phyloP scores from a whole-genome alignment of 2,329 filamentous ascomycete species.

The Ceratocystis variospora region DNA sequence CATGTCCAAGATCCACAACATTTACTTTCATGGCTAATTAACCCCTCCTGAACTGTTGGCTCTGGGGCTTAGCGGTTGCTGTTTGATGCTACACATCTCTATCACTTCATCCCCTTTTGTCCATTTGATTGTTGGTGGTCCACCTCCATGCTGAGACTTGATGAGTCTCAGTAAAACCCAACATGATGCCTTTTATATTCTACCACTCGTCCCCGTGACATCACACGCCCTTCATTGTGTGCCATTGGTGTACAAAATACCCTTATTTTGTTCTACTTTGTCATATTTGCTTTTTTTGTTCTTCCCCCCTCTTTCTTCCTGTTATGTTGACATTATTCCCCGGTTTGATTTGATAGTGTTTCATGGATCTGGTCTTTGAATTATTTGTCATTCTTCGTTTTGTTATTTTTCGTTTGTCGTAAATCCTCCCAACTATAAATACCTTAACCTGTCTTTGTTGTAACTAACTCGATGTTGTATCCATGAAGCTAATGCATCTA shows the following conservation, averaged over 20 bases:
- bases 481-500: not conserved
- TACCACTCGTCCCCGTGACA: not conserved
- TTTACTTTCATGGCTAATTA: too few species aligned
- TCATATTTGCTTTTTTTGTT: not conserved
- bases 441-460: not conserved
- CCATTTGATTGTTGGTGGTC: not conserved
- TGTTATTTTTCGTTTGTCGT: not conserved
- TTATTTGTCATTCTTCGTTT: not conserved
- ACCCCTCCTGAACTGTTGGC: not conserved
- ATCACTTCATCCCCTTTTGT: not conserved
- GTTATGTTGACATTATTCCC: not conserved
- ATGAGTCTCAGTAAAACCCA: not conserved
- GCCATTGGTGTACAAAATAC: not conserved
- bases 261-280: not conserved
- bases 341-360: not conserved
- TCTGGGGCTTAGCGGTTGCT: not conserved
- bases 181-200: not conserved
- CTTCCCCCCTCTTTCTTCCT: not conserved
- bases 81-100: not conserved
- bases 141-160: not conserved
- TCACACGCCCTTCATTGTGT: not conserved
- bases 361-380: not conserved
- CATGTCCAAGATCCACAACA: too few species aligned
- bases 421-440: not conserved
- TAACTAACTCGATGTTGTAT: not conserved